Evolutionary conservation across 257 asterid species (phyloP), one percentile per base, ranked within the genome.

Genomic region (Verbena officinalis): DNA sequence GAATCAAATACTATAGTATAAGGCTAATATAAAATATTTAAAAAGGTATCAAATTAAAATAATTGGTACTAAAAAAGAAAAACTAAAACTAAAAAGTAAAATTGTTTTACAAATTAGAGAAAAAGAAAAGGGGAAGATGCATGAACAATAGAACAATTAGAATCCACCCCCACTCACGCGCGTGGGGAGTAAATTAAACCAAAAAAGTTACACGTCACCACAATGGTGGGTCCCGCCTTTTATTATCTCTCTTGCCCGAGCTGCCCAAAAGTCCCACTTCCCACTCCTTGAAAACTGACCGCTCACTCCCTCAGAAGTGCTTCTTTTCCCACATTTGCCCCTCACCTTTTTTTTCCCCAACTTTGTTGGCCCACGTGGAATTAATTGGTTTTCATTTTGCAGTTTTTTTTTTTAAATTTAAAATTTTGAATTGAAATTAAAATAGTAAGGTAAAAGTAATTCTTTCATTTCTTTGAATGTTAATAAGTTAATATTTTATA

Each of bases 211-310:
- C 95, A 84, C 81, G 90, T 87, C 86, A 78, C 60, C 70, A 1
- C 45, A n/a, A 51, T 38, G 16, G 72, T 78, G 78, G 89, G 86
- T 60, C 90, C 92, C 77, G 0, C 75, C 80, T 60, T 62, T 62
- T 3, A 52, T 56, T 68, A 34, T 84, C 78, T 80, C 78, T 67
- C 87, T 16, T 83, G 85, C 83, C 90, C 83, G 45, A 16, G n/a
- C 73, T 81, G 80, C 90, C 87, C 80, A 1, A 2, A 0, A 59
- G 74, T 73, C 51, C 78, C 80, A 71, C 78, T 80, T 67, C 73
- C 65, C 83, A 33, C 68, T 57, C 56, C 73, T 23, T 31, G 70
- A 56, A 68, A 62, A 67, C 74, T 68, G 83, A 70, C 78, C 68
- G 62, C 73, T 65, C 61, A 36, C 51, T 44, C 8, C 62, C 69